Percentiles rank a stretch among this genome's conserved stretches.
phyloP scores from a whole-genome alignment of 2,329 filamentous ascomycete species.

The Thelonectria discophora region DNA sequence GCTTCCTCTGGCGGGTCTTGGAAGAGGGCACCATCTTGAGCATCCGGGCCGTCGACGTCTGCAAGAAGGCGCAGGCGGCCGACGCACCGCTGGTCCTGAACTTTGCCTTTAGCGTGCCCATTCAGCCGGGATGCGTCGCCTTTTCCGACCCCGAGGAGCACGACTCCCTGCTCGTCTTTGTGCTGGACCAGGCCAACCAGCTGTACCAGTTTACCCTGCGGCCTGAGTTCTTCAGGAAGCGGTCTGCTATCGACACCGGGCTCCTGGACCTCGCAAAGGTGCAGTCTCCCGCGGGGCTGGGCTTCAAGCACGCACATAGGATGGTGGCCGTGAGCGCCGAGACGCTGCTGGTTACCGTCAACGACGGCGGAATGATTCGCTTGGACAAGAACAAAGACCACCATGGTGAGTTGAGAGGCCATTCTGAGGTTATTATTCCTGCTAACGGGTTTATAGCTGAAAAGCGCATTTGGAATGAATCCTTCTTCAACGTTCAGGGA shows the following conservation, averaged over 20 bases:
- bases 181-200: slow-evolving; percentile 79
- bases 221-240: slow-evolving; percentile 81
- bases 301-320: slow-evolving; percentile 81
- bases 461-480: slow-evolving; percentile 69
- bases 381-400: slow-evolving; percentile 67
- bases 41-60: slow-evolving; percentile 83
- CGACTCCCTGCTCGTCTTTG: slow-evolving; percentile 81
- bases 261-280: slow-evolving; percentile 81
- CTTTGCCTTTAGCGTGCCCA: slow-evolving; percentile 77
- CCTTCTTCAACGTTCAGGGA: slow-evolving; percentile 76
- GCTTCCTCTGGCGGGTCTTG: slow-evolving; percentile 90
- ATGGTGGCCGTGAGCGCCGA: slow-evolving; percentile 77
- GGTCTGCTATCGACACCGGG: slow-evolving; percentile 74
- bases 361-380: slow-evolving; percentile 78
- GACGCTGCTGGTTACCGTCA: slow-evolving; percentile 81
- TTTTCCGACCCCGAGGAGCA: slow-evolving; percentile 82
- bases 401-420: slow-evolving; percentile 52
- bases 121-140: slow-evolving; percentile 81
- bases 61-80: slow-evolving; percentile 68
- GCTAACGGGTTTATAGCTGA: slow-evolving; percentile 37
- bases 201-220: slow-evolving; percentile 86
- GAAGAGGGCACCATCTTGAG: slow-evolving; percentile 83
- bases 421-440: background rate
- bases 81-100: slow-evolving; percentile 81
- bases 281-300: slow-evolving; percentile 76